Evolutionary conservation across 352 stramenopile genomes (phyloP).

Genomic region (Elongisporangium anandrum): DNA sequence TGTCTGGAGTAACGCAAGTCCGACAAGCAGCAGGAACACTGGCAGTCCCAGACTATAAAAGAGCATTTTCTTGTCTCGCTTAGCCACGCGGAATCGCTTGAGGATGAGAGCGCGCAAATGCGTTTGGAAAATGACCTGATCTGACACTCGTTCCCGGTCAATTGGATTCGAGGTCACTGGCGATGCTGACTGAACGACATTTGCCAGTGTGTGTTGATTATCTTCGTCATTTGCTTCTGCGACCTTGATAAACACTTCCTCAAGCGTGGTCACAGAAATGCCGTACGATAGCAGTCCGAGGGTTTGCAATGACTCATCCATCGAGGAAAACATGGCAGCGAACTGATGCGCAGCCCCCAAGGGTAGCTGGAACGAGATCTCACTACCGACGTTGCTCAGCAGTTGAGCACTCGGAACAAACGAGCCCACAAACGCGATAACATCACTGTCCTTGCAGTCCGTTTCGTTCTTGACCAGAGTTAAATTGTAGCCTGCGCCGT

Average conservation of each 20-base stretch:
- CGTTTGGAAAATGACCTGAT: conserved; percentile 16
- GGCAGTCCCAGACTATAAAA: conserved; percentile 30
- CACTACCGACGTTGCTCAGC: conserved; percentile 65
- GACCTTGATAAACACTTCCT: conserved; percentile 82
- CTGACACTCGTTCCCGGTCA: not conserved
- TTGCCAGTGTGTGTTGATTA: conserved; percentile 35
- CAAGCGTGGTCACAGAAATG: conserved; percentile 83
- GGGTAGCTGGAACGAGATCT: conserved; percentile 70
- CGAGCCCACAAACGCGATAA: conserved; percentile 28
- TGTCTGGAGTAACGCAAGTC: conserved; percentile 23
- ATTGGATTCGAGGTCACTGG: conserved; percentile 11
- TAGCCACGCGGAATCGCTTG: conserved; percentile 27
- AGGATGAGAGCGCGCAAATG: conserved; percentile 32
- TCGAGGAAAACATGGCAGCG: conserved; percentile 44
- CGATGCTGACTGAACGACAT: conserved; percentile 9
- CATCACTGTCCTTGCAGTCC: conserved; percentile 20
- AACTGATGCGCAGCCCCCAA: conserved; percentile 44
- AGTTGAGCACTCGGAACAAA: conserved; percentile 33
- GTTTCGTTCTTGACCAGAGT: conserved; percentile 52
- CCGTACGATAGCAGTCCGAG: conserved; percentile 51
- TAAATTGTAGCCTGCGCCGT: conserved; percentile 67
- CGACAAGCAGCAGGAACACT: conserved; percentile 25
- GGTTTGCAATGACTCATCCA: conserved; percentile 38
- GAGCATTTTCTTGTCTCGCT: conserved; percentile 23
- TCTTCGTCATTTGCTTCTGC: conserved; percentile 32